Evolutionary conservation across 1,284 basidiomycete species (phyloP), one percentile per base, ranked within the genome.

Genomic region (Chalciporus sp.): DNA sequence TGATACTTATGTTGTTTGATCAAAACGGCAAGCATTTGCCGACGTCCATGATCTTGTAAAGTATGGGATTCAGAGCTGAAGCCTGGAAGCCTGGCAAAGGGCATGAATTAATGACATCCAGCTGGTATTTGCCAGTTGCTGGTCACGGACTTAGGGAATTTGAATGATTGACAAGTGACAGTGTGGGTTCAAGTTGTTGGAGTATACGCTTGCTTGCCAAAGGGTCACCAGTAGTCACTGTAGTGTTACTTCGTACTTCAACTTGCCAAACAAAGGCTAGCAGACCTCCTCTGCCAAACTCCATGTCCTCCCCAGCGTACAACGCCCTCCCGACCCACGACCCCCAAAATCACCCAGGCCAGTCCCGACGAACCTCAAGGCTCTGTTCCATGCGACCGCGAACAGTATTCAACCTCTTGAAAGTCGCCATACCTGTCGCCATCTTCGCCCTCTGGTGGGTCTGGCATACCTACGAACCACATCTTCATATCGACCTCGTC

Each of bases 401-500:
- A 33, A 40, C 49, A 16, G 7, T 71, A 0, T 55, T 44, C 42
- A 60, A 49, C n/a, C 35, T 68, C 48, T n/a, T 67, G 41, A 70
- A 70, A 50, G 47, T 71, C n/a, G 59, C 28, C 33, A 44, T 71
- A 28, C 68, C 68, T 14, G 39, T 66, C 41, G 33, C 78, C 4
- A 70, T 75, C 1, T 43, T 70, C 17, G 54, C 71, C 14, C 49
- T 66, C n/a, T 71, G 66, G 66, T 68, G 57, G 63, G 47, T 51
- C 29, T 72, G 68, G 65, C 49, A 53, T n/a, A 42, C 47, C 28
- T 93, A 85, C 73, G 88, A 95, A 67, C 81, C 90, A 4, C 92
- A 94, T 70, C 72, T 94, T 59, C 92, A 95, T 67, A 71, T 95
- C 60, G 93, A 95, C 72, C 74, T 94, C 20, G 78, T 85, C 23